These are phyloP conservation scores for Posidonia australis DNA, from an alignment of 106 monocot genomes.

Conservation along the genomic window DNA sequence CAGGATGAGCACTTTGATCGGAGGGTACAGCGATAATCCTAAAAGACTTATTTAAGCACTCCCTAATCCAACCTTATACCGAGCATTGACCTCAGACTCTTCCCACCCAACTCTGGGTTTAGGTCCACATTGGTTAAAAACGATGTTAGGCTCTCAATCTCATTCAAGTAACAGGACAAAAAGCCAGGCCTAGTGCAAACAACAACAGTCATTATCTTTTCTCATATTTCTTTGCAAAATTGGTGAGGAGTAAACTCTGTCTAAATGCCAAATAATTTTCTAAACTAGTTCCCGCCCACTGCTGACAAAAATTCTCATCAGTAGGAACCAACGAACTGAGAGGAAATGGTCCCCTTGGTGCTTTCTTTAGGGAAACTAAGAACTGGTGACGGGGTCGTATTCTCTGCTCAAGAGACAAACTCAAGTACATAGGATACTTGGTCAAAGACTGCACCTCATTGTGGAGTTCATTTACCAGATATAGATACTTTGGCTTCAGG, in stretches of 20 bases:
- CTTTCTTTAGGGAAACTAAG: constrained; percentile 79
- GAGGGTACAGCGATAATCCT: no score
- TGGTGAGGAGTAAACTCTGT: constrained; percentile 42
- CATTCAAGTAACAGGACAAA: background rate
- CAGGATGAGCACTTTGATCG: no score
- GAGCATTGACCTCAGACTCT: no score
- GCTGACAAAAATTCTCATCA: constrained; percentile 76
- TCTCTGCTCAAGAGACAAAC: constrained; percentile 88
- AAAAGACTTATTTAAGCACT: no score
- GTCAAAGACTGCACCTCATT: constrained; percentile 84
- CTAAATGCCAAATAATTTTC: constrained; percentile 72
- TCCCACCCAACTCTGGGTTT: no score
- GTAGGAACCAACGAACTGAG: constrained; percentile 77
- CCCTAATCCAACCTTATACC: no score
- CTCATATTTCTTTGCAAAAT: constrained; percentile 61
- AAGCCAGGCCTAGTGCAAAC: background rate
- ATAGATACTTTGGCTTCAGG: constrained; percentile 84
- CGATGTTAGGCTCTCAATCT: no score
- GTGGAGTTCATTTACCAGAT: constrained; percentile 81
- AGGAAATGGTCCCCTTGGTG: constrained; percentile 96
- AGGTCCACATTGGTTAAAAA: no score
- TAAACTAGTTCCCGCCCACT: constrained; percentile 88
- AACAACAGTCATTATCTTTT: constrained; percentile 23
- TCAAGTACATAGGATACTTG: constrained; percentile 94
- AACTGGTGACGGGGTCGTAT: constrained; percentile 84